These are phyloP conservation scores for Paraphaeosphaeria sporulosa DNA, from an alignment of 2,329 filamentous ascomycete genomes.

Conservation along the genomic window DNA sequence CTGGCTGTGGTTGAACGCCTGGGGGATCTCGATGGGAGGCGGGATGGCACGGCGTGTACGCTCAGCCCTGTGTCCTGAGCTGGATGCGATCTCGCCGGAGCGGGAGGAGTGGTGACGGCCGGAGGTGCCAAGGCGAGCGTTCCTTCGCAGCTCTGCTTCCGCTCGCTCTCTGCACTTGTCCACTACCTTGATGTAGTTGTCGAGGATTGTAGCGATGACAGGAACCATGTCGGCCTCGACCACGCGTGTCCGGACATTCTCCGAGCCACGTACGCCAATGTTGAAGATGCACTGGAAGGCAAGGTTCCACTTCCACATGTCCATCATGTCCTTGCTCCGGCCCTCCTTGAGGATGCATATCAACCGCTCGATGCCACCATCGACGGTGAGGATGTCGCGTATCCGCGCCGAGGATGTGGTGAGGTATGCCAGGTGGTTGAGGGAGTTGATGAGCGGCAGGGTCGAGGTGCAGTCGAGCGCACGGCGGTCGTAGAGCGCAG, in stretches of 20 bases:
- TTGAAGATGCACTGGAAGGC: constrained; percentile 99
- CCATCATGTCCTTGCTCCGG: constrained; percentile 97
- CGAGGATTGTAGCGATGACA: constrained; percentile 95
- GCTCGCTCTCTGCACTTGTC: constrained; percentile 89
- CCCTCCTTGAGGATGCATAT: constrained; percentile 99
- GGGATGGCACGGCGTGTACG: constrained; percentile 76
- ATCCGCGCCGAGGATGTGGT: constrained; percentile 98
- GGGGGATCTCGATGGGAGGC: constrained; percentile 83
- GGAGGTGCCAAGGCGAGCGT: constrained; percentile 55
- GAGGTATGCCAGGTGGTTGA: constrained; percentile 98
- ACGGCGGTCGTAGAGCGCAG: constrained; percentile 94
- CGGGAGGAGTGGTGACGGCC: constrained; percentile 51
- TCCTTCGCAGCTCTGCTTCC: constrained; percentile 76
- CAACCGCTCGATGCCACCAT: constrained; percentile 95
- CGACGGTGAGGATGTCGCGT: constrained; percentile 95
- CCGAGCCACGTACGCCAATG: constrained; percentile 94
- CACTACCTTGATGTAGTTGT: constrained; percentile 97
- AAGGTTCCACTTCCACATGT: constrained; percentile 99
- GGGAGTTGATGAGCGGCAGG: constrained; percentile 95
- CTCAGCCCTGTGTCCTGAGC: constrained; percentile 52
- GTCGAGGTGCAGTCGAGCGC: constrained; percentile 98
- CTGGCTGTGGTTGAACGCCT: constrained; percentile 54
- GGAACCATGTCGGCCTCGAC: constrained; percentile 99
- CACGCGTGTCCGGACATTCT: constrained; percentile 90
- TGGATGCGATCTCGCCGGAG: constrained; percentile 47